A percentile compares a stretch with the other conserved stretches of the same genome.
phyloP scores from a whole-genome alignment of 1,284 basidiomycete species.

The Sphagnurus paluster region DNA sequence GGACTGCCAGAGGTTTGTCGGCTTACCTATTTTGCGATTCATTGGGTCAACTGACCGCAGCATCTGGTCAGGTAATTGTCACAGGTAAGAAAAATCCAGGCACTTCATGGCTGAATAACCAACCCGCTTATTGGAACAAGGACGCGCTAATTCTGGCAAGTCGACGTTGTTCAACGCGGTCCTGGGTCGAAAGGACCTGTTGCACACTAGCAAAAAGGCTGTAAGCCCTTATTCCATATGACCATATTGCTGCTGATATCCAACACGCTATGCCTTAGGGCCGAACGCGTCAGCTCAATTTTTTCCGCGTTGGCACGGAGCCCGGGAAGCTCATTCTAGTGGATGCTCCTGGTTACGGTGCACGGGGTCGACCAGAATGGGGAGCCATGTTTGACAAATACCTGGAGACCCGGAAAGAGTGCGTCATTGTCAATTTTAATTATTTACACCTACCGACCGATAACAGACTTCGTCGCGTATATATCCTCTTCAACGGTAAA shows the following conservation, averaged over 20 bases:
- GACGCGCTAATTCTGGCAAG: slow-evolving; percentile 71
- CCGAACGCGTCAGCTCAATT: slow-evolving; percentile 67
- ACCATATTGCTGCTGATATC: neutral
- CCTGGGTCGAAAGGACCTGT: slow-evolving; percentile 53
- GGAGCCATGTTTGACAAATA: slow-evolving; percentile 68
- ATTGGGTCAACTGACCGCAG: slow-evolving; percentile 7
- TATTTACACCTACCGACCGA: slow-evolving; percentile 1
- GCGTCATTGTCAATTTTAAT: slow-evolving; percentile 23
- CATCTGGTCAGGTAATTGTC: slow-evolving; percentile 44
- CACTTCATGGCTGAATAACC: too few relatives aligned
- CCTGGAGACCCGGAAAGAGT: slow-evolving; percentile 59
- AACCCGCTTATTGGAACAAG: too few relatives aligned
- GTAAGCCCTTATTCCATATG: slow-evolving; percentile 37
- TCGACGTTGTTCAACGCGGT: slow-evolving; percentile 72
- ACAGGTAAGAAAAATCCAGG: slow-evolving; percentile 49
- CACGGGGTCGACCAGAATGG: slow-evolving; percentile 73
- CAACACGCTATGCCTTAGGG: slow-evolving; percentile 44
- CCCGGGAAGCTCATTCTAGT: slow-evolving; percentile 65
- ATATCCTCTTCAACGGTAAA: slow-evolving; percentile 66
- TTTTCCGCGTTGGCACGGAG: slow-evolving; percentile 59
- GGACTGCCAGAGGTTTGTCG: slow-evolving; percentile 52
- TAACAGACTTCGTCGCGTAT: slow-evolving; percentile 63
- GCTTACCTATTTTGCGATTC: neutral
- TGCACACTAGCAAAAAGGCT: slow-evolving; percentile 66
- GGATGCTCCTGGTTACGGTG: slow-evolving; percentile 77